Evolutionary conservation across 257 asterid genomes (phyloP), one percentile per base, ranked within the genome.

Genomic region (Forsythia suspensa): DNA sequence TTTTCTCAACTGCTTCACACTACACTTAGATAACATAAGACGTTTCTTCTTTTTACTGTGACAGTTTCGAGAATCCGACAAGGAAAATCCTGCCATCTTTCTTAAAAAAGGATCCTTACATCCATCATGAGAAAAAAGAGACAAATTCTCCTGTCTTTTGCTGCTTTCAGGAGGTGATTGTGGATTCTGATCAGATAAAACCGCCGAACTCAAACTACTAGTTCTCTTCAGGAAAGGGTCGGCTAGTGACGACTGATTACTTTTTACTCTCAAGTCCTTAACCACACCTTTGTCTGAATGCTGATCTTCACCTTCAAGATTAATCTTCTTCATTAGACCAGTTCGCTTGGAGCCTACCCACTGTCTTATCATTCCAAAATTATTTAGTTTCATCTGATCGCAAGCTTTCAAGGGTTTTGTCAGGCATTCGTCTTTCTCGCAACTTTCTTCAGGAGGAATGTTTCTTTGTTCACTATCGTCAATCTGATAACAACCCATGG

Each of bases 291-390:
- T 82, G 66, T 80, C 80, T 11, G 82, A 78, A 65, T 5, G 88
- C 80, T 72, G 87, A 78, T 76, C 85, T 82, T 83, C 87, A 71
- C 39, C 84, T 73, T 76, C 85, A 66, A 36, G 87, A 73, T 74
- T 87, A 73, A 52, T 80, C 84, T 84, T 91, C 87, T 85, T 91
- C 55, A 79, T 85, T 12, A 84, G 85, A 71, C 88, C 88, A 73
- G 91, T 89, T 77, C 94, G 80, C 81, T 92, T 92, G 55, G 97
- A 94, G 81, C 93, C 88, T 10, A 82, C 87, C 97, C 96, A 92
- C 73, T 84, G 85, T 76, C 85, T 88, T 68, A 87, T 84, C 88
- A 81, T 84, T 84, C 90, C 95, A 42, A 83, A 84, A 81, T 86
- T 87, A 77, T 78, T 82, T 42, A 78, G 67, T 73, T 82, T 80